phyloP scores from a whole-genome alignment of 1,139 yeast genomes.

The Candida albicans region DNA sequence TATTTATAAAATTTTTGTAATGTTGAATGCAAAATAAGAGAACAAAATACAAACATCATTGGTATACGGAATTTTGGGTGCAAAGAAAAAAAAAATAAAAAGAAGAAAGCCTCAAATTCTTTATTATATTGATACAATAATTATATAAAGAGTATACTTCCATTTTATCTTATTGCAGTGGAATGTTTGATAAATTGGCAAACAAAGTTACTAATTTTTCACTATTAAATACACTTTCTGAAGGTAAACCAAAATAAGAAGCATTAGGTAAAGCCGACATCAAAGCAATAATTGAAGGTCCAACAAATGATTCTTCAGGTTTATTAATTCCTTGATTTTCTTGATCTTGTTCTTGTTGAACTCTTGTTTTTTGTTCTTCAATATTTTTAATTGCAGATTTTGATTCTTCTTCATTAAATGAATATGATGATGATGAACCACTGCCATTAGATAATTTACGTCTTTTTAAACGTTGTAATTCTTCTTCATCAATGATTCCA shows the following conservation, averaged over 20 bases:
- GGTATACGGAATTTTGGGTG: neutral
- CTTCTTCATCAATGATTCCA: conserved; percentile 22
- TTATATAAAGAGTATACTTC: no score
- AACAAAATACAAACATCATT: neutral
- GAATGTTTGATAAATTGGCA: conserved; percentile 34
- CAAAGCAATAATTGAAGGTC: conserved; percentile 53
- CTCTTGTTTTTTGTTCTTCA: conserved; percentile 13
- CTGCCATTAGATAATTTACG: conserved; percentile 14
- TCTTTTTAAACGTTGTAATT: conserved; percentile 21
- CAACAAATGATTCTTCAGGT: conserved; percentile 38
- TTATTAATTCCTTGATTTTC: conserved; percentile 14
- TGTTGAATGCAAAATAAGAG: neutral
- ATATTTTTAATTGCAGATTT: conserved; percentile 12
- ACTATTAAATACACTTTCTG: conserved; percentile 41
- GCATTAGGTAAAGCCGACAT: conserved; percentile 55
- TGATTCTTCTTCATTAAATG: conserved; percentile 11
- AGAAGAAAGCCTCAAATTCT: no score
- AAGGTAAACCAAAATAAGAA: conserved; percentile 43
- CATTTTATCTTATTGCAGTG: conserved; percentile 10
- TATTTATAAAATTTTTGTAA: neutral
- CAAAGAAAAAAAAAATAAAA: neutral
- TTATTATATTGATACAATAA: neutral
- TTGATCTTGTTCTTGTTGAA: no score
- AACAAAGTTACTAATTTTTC: conserved; percentile 43
- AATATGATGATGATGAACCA: conserved; percentile 2